phyloP scores from a whole-genome alignment of 2,329 filamentous ascomycete genomes.

The Microdochium paspali region DNA sequence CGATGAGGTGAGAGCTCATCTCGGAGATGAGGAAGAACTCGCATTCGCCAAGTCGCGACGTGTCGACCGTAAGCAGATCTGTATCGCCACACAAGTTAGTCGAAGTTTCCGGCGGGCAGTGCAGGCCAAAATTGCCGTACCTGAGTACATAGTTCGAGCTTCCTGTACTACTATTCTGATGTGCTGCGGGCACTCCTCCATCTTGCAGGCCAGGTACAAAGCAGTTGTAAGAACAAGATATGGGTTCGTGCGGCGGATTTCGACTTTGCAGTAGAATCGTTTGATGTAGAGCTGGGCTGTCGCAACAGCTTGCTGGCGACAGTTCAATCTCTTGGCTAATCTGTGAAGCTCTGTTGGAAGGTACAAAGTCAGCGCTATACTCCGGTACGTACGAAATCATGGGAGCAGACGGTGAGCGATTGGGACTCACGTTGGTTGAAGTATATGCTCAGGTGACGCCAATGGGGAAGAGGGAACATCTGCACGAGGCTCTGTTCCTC shows the following conservation, averaged over 20 bases:
- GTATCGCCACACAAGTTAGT: background rate
- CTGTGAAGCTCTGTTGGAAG: slow-evolving; percentile 59
- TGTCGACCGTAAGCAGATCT: slow-evolving; percentile 67
- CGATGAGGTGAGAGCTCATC: slow-evolving; percentile 79
- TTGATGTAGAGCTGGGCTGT: slow-evolving; percentile 94
- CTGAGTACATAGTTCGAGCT: slow-evolving; percentile 74
- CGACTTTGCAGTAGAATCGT: slow-evolving; percentile 84
- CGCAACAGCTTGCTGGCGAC: slow-evolving; percentile 85
- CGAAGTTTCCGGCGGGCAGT: background rate
- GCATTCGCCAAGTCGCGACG: slow-evolving; percentile 81
- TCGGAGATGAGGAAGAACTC: slow-evolving; percentile 90
- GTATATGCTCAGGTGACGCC: slow-evolving; percentile 78
- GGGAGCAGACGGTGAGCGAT: background rate
- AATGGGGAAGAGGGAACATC: slow-evolving; percentile 74
- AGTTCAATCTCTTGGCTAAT: slow-evolving; percentile 72
- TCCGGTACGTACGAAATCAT: too few species aligned
- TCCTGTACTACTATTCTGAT: slow-evolving; percentile 86
- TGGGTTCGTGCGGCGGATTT: slow-evolving; percentile 86
- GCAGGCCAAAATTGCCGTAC: slow-evolving; percentile 23
- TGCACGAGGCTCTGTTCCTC: slow-evolving; percentile 65
- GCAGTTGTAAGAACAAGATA: slow-evolving; percentile 90
- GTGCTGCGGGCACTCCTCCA: slow-evolving; percentile 95
- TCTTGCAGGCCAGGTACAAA: slow-evolving; percentile 92
- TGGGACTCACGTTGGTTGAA: slow-evolving; percentile 69
- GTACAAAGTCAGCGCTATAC: background rate